Conservation (phyloP, 495 filamentous ascomycete genomes). For the Beverwykella pulmonaria region DNA sequence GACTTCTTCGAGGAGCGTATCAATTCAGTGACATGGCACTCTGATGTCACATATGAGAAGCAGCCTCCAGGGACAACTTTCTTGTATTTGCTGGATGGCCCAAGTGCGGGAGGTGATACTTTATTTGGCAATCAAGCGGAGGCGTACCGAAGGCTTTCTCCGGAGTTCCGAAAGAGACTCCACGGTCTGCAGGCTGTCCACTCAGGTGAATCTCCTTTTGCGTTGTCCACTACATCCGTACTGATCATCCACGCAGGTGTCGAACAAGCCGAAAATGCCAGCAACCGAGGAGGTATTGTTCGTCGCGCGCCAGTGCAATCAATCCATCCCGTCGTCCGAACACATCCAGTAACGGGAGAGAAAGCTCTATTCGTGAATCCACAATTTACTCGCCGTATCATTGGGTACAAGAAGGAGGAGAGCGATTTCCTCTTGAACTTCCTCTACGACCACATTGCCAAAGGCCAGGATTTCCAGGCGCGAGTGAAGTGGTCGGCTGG, state of each 20-base stretch:
- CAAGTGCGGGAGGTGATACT: slow-evolving; percentile 78
- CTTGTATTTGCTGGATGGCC: slow-evolving; percentile 75
- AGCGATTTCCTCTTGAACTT: slow-evolving; percentile 81
- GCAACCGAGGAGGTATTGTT: slow-evolving; percentile 61
- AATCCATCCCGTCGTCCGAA: slow-evolving; percentile 76
- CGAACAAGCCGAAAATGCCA: slow-evolving; percentile 62
- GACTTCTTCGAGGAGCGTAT: slow-evolving; percentile 65
- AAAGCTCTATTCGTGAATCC: slow-evolving; percentile 86
- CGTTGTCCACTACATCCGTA: not conserved
- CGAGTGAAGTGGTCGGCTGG: slow-evolving; percentile 81
- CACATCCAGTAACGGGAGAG: slow-evolving; percentile 78
- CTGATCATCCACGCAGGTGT: slow-evolving; percentile 20
- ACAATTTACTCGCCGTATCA: slow-evolving; percentile 74
- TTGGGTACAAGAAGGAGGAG: slow-evolving; percentile 77
- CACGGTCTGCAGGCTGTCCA: slow-evolving; percentile 79
- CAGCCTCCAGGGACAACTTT: slow-evolving; percentile 88
- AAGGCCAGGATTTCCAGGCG: slow-evolving; percentile 83
- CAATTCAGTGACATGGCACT: slow-evolving; percentile 77
- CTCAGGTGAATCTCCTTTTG: slow-evolving; percentile 52
- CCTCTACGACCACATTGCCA: slow-evolving; percentile 82
- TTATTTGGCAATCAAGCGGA: slow-evolving; percentile 71
- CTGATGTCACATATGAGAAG: slow-evolving; percentile 78
- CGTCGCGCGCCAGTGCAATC: slow-evolving; percentile 70
- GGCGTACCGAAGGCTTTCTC: slow-evolving; percentile 77
- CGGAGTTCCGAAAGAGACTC: slow-evolving; percentile 68